These are phyloP conservation scores for Pythium plurisporium DNA, from an alignment of 352 stramenopile genomes.

Conservation along the genomic window DNA sequence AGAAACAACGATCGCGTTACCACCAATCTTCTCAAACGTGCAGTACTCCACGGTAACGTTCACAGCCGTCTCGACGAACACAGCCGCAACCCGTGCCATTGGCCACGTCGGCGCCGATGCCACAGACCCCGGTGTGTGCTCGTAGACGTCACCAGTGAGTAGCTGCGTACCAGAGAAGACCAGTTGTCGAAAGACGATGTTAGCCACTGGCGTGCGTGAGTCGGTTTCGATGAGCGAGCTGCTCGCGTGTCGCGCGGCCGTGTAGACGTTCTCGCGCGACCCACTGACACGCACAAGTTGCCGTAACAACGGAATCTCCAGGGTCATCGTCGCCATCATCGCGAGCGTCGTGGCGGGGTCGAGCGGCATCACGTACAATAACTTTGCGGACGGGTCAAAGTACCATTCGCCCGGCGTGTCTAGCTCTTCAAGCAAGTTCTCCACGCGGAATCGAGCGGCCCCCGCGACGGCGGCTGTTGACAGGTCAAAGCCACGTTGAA, in stretches of 20 bases:
- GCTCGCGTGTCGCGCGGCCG: constrained; percentile 36
- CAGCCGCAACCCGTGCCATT: constrained; percentile 47
- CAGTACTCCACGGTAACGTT: constrained; percentile 50
- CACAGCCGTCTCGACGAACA: constrained; percentile 58
- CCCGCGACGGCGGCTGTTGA: constrained; percentile 2
- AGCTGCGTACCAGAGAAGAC: constrained; percentile 60
- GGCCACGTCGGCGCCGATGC: constrained; percentile 40
- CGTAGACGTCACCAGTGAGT: constrained; percentile 51
- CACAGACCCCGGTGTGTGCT: constrained; percentile 28
- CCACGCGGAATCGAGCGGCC: constrained; percentile 38
- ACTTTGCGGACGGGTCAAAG: constrained; percentile 43
- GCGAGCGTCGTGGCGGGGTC: constrained; percentile 18
- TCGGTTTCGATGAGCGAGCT: constrained; percentile 39
- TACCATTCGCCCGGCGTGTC: constrained; percentile 65
- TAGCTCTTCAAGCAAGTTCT: constrained; percentile 62
- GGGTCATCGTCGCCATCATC: constrained; percentile 21
- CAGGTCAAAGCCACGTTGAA: constrained; percentile 25
- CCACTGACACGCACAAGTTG: constrained; percentile 64
- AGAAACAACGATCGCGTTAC: constrained; percentile 67
- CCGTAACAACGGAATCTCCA: constrained; percentile 57
- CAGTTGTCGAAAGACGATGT: constrained; percentile 58
- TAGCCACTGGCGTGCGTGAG: constrained; percentile 27
- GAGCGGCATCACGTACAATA: constrained; percentile 59
- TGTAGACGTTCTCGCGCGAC: constrained; percentile 47
- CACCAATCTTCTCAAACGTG: constrained; percentile 63